phyloP scores from a whole-genome alignment of 2,329 filamentous ascomycete species.

The Xylaria arbuscula region DNA sequence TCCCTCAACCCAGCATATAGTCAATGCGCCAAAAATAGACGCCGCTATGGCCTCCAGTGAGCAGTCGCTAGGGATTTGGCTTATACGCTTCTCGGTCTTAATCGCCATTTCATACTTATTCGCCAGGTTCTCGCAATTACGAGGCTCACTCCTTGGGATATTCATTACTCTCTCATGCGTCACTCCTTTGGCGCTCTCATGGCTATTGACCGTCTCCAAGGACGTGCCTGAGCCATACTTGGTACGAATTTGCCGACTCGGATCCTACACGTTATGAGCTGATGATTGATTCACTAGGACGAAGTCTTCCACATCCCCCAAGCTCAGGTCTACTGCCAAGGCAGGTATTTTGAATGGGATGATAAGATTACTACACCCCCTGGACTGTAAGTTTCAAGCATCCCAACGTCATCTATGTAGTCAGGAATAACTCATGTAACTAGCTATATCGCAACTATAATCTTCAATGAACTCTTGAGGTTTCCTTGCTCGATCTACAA shows the following conservation, averaged over 20 bases:
- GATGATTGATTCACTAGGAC: conserved; percentile 65
- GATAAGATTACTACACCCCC: conserved; percentile 97
- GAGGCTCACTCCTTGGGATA: neutral
- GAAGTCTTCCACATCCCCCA: conserved; percentile 92
- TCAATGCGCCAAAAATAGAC: conserved; percentile 31
- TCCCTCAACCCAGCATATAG: neutral
- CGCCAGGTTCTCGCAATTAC: conserved; percentile 7
- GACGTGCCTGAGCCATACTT: conserved; percentile 66
- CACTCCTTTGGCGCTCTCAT: conserved; percentile 42
- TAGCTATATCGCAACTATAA: conserved; percentile 56
- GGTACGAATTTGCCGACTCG: conserved; percentile 49
- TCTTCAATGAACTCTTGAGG: conserved; percentile 50
- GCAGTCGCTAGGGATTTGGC: conserved; percentile 30
- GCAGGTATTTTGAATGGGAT: conserved; percentile 84
- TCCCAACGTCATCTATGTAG: conserved; percentile 30
- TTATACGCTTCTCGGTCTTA: conserved; percentile 35
- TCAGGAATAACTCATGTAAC: conserved; percentile 39
- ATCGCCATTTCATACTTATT: conserved; percentile 13
- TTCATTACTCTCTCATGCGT: conserved; percentile 20
- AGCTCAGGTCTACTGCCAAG: conserved; percentile 85
- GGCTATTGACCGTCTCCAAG: conserved; percentile 55
- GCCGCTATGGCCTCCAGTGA: conserved; percentile 28
- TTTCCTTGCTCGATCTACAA: conserved; percentile 54
- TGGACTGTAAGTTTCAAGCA: conserved; percentile 70
- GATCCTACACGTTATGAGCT: conserved; percentile 13